Percentiles rank a stretch among this genome's conserved stretches.
phyloP scores from a whole-genome alignment of 164 flowering plant genomes.

The grape (Vitis vinifera) region ASM3070453v1 NC_081808.1:6412001-6412500 shows the following conservation, averaged over 20 bases:
- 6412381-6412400: slow-evolving; percentile 75
- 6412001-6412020: too few species aligned
- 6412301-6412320: too few species aligned
- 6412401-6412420: slow-evolving; percentile 81
- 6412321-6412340: neutral
- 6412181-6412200: neutral
- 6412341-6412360: slow-evolving; percentile 79
- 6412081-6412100: too few species aligned
- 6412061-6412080: too few species aligned
- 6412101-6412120: too few species aligned
- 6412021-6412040: too few species aligned
- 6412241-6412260: neutral
- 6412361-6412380: slow-evolving; percentile 97
- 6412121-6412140: too few species aligned
- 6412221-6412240: neutral
- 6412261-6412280: neutral
- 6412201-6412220: neutral
- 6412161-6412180: too few species aligned
- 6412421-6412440: slow-evolving; percentile 69
- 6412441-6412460: slow-evolving; percentile 12
- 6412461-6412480: slow-evolving; percentile 8
- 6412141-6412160: too few species aligned
- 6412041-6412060: too few species aligned
- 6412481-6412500: slow-evolving; percentile 16
- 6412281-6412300: neutral